phyloP scores from a whole-genome alignment of 805 yeast genomes.

The Spathaspora gorwiae region DNA sequence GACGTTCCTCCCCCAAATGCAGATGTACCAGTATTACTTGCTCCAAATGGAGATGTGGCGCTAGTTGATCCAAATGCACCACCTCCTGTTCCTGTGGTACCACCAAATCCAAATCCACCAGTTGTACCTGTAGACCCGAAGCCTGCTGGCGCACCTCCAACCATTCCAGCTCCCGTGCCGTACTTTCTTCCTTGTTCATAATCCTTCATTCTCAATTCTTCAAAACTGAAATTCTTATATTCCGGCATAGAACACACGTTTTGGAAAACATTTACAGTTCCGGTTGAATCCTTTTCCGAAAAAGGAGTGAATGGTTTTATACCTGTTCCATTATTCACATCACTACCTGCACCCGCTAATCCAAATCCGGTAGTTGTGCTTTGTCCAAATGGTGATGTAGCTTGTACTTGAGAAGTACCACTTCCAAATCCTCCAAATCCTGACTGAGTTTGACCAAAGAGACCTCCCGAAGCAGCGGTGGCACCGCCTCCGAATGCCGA shows the following conservation, averaged over 20 bases:
- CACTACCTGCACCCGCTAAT: constrained; percentile 20
- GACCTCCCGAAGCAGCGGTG: constrained; percentile 20
- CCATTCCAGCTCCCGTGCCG: constrained; percentile 37
- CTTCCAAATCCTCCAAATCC: constrained; percentile 15
- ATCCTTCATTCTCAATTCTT: constrained; percentile 86
- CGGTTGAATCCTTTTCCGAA: constrained; percentile 66
- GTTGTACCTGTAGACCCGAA: constrained; percentile 27
- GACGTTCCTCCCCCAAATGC: constrained; percentile 16
- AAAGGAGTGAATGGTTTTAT: constrained; percentile 63
- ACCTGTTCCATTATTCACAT: constrained; percentile 62
- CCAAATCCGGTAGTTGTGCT: constrained; percentile 19
- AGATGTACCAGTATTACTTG: constrained; percentile 12
- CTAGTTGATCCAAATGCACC: constrained; percentile 28
- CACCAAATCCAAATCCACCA: constrained; percentile 18
- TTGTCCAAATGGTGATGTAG: constrained; percentile 17
- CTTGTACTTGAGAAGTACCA: constrained; percentile 21
- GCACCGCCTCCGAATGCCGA: constrained; percentile 14
- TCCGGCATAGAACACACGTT: constrained; percentile 87
- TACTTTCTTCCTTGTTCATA: constrained; percentile 67
- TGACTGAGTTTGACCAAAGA: constrained; percentile 22
- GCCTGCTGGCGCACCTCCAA: constrained; percentile 18
- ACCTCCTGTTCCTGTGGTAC: constrained; percentile 8
- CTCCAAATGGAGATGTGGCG: constrained; percentile 29
- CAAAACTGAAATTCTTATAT: constrained; percentile 73
- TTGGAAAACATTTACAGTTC: constrained; percentile 52